phyloP scores from a whole-genome alignment of 169 alveolate genomes.

The Plasmodium gonderi region DNA sequence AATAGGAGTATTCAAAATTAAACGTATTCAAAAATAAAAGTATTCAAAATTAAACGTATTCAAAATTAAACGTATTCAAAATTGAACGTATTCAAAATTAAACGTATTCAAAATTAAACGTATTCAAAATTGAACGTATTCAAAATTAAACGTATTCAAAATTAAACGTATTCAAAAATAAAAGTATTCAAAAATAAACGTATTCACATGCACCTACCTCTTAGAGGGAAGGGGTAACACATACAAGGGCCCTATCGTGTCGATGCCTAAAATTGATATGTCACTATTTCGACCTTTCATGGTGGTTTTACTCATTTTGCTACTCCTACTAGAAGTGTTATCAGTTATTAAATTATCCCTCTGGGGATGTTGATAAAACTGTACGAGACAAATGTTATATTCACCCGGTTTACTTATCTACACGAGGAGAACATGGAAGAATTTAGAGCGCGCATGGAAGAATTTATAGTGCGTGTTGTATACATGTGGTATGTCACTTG shows the following conservation, averaged over 20 bases:
- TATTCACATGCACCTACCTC: too few relatives aligned
- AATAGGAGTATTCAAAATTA: too few relatives aligned
- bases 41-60: too few relatives aligned
- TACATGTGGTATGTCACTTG: neutral
- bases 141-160: too few relatives aligned
- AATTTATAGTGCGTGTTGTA: neutral
- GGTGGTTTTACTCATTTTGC: neutral
- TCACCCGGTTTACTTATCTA: constrained; percentile 38
- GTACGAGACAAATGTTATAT: constrained; percentile 27
- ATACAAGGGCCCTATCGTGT: constrained; percentile 27
- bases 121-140: too few relatives aligned
- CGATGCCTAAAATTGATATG: constrained; percentile 25
- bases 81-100: too few relatives aligned
- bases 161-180: too few relatives aligned
- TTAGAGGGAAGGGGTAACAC: constrained; percentile 16
- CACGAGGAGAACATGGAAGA: neutral
- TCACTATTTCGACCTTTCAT: constrained; percentile 18
- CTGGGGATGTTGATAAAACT: constrained; percentile 17
- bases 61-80: too few relatives aligned
- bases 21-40: too few relatives aligned
- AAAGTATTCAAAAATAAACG: too few relatives aligned
- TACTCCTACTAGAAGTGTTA: neutral
- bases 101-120: too few relatives aligned
- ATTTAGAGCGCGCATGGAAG: neutral
- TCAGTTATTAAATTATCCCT: constrained; percentile 14